phyloP scores from a whole-genome alignment of 805 yeast species.

The Hagleromyces aurorensis region DNA sequence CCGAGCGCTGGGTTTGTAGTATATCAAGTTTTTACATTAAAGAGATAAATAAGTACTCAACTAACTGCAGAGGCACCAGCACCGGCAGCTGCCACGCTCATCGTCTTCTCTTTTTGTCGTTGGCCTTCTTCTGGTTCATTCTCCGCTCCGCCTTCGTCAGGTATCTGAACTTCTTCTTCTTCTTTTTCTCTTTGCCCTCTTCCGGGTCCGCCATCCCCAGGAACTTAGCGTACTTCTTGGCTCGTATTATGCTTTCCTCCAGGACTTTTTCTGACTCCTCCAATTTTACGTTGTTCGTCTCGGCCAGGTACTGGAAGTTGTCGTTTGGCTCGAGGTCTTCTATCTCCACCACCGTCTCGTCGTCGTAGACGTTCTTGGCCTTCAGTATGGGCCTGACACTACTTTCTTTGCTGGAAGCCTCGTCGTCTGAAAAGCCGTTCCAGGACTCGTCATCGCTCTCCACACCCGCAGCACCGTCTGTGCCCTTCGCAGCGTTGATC shows the following conservation, averaged over 20 bases:
- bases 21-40: no score
- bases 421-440: slow-evolving; percentile 32
- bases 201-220: slow-evolving; percentile 44
- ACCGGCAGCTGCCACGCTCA: no score
- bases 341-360: slow-evolving; percentile 39
- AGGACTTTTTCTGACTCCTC: slow-evolving; percentile 60
- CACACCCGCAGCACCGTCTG: slow-evolving; percentile 7
- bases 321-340: slow-evolving; percentile 42
- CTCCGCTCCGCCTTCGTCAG: slow-evolving; percentile 74
- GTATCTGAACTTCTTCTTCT: slow-evolving; percentile 82
- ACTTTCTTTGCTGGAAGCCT: slow-evolving; percentile 14
- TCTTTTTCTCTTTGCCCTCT: slow-evolving; percentile 26
- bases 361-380: slow-evolving; percentile 28
- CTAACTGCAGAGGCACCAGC: no score
- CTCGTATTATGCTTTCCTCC: slow-evolving; percentile 66
- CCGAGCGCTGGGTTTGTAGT: no score
- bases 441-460: slow-evolving; percentile 30
- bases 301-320: slow-evolving; percentile 52
- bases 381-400: slow-evolving; percentile 28
- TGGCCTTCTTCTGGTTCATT: slow-evolving; percentile 43
- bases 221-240: slow-evolving; percentile 72
- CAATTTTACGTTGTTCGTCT: slow-evolving; percentile 64
- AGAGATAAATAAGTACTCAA: no score
- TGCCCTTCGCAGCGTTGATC: slow-evolving; percentile 14
- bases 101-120: slow-evolving; percentile 32